Evolutionary conservation across 2,329 filamentous ascomycete genomes (phyloP).

Genomic region (Parastagonospora nodorum): DNA sequence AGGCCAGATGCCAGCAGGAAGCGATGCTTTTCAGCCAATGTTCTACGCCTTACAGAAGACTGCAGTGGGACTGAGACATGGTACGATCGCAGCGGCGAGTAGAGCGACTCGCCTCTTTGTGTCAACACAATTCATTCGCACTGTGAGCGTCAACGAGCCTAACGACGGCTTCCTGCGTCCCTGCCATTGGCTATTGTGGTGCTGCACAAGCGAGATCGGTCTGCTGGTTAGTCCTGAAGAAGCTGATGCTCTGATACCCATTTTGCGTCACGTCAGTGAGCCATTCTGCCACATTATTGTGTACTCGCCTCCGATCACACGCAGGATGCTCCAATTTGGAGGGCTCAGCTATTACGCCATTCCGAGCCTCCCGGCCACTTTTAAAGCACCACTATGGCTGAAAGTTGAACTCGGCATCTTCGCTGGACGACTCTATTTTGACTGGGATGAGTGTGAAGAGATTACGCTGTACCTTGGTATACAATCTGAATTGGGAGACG

Average conservation of each 20-base stretch:
- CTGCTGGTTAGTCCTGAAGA: slow-evolving; percentile 68
- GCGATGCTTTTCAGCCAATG: slow-evolving; percentile 47
- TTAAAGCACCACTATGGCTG: slow-evolving; percentile 59
- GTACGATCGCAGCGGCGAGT: slow-evolving; percentile 8
- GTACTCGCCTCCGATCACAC: slow-evolving; percentile 66
- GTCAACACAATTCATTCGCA: slow-evolving; percentile 56
- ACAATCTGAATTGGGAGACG: too few species aligned
- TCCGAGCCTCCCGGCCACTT: slow-evolving; percentile 51
- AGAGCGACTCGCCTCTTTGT: slow-evolving; percentile 44
- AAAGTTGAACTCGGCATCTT: slow-evolving; percentile 64
- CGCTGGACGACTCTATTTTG: slow-evolving; percentile 65
- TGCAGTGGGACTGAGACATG: slow-evolving; percentile 43
- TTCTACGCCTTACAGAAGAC: slow-evolving; percentile 52
- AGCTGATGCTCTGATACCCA: slow-evolving; percentile 59
- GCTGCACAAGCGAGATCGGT: slow-evolving; percentile 51
- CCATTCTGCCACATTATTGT: slow-evolving; percentile 52
- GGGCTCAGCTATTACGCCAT: slow-evolving; percentile 58
- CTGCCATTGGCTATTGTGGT: slow-evolving; percentile 68
- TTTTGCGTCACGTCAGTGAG: slow-evolving; percentile 37
- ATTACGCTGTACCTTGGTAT: slow-evolving; percentile 16
- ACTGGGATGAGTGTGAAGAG: slow-evolving; percentile 51
- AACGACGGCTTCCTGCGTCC: slow-evolving; percentile 54
- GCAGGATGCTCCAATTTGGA: slow-evolving; percentile 65
- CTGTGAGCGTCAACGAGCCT: slow-evolving; percentile 47
- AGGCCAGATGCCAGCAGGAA: slow-evolving; percentile 44